These are phyloP conservation scores for Ashbya aceris DNA, from an alignment of 1,139 yeast genomes.

Conservation along the genomic window DNA sequence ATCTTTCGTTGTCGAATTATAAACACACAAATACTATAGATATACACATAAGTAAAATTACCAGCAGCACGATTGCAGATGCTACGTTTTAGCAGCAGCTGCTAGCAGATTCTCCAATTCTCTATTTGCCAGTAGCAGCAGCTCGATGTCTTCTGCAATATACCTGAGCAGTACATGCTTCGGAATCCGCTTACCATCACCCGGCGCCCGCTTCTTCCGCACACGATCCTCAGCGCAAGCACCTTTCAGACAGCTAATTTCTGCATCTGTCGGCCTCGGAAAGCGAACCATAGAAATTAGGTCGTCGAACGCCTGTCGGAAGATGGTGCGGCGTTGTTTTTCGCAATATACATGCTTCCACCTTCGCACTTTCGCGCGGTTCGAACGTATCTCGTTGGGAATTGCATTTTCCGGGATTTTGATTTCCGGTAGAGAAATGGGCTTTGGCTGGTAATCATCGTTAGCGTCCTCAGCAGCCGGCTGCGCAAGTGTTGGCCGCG, in stretches of 20 bases:
- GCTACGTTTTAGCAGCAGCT: not conserved
- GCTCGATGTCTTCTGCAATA: slow-evolving; percentile 25
- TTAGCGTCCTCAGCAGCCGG: not conserved
- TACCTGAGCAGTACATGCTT: slow-evolving; percentile 23
- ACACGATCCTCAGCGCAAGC: not conserved
- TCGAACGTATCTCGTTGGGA: slow-evolving; percentile 17
- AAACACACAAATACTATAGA: not conserved
- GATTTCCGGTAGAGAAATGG: slow-evolving; percentile 21
- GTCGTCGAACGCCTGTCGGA: slow-evolving; percentile 24
- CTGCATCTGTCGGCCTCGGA: slow-evolving; percentile 12
- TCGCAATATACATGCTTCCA: slow-evolving; percentile 30
- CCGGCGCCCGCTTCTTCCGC: slow-evolving; percentile 2
- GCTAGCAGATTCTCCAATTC: slow-evolving; percentile 14
- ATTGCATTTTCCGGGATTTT: slow-evolving; percentile 17
- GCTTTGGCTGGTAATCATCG: slow-evolving; percentile 6
- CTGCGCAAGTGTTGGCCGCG: not conserved
- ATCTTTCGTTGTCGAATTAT: not conserved
- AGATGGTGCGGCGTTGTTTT: slow-evolving; percentile 25
- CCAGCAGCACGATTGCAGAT: too few species aligned
- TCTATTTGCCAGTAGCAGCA: slow-evolving; percentile 22
- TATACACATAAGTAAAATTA: too few species aligned
- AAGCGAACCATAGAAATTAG: slow-evolving; percentile 16
- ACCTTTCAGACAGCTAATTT: slow-evolving; percentile 3
- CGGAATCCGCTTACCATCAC: slow-evolving; percentile 23
- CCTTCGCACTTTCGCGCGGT: slow-evolving; percentile 19